Evolutionary conservation across 192 early-diverging fungal species (phyloP), one percentile per base, ranked within the genome.

Genomic region (Geosiphon pyriformis): DNA sequence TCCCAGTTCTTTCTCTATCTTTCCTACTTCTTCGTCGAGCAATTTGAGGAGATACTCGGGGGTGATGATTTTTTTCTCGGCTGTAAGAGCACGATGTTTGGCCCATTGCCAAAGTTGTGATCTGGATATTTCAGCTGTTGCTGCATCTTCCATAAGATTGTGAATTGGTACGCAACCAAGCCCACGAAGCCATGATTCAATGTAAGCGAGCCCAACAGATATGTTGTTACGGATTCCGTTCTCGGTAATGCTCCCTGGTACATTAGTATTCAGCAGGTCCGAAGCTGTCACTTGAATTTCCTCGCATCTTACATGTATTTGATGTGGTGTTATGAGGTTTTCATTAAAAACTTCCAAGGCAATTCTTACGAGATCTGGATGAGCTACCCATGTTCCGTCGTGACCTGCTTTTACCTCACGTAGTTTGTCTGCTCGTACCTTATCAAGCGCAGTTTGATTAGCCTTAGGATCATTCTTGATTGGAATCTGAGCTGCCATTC

Each of bases 91-190:
- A 29, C 80, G 73, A 76, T 98, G 94, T 70, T 84, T 86, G 42
- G 90, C 93, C 96, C 96, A 98, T 82, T 98, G 96, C 87, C 88
- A 98, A 10, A 98, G 78, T 83, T 98, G 96, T 35, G 90, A 92
- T 58, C 96, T 88, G 2, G 93, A 94, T 70, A 98, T 98, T 82
- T 98, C 96, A 37, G 94, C 94, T 0, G 96, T 98, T 20, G 96
- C 96, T 1, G 94, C 94, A 70, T 98, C 96, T 80, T 98, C 96
- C 96, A 98, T 96, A 48, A 98, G 80, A 81, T 92, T 92, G 82
- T 94, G 91, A 77, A 98, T 98, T 53, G 96, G 96, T 20, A 98
- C 96, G 74, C 96, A 98, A 33, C 96, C 96, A 62, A 83, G 80
- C 33, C 92, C 96, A 63, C 89, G 85, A 62, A 98, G 85, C 96